phyloP scores from a whole-genome alignment of 208 protist species.

The Angomonas ambiguus region DNA sequence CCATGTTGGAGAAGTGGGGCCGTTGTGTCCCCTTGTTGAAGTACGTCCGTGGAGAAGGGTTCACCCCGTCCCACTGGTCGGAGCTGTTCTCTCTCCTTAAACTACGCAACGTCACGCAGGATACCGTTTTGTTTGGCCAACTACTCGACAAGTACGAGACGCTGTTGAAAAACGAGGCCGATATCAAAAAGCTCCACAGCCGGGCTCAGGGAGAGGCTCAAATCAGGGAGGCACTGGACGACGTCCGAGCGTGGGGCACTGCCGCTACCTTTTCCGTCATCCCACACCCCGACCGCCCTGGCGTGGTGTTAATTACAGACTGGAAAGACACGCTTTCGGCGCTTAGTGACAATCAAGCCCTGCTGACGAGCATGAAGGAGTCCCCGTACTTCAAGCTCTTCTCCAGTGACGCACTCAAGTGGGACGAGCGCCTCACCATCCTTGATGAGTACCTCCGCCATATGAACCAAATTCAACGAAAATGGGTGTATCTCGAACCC shows the following conservation, averaged over 20 bases:
- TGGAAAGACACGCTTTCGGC: conserved; percentile 96
- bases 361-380: conserved; percentile 96
- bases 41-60: conserved; percentile 94
- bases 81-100: conserved; percentile 89
- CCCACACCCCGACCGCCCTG: conserved; percentile 63
- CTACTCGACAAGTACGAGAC: conserved; percentile 77
- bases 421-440: conserved; percentile 89
- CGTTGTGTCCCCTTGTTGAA: conserved; percentile 86
- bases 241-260: conserved; percentile 91
- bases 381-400: conserved; percentile 95
- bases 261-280: conserved; percentile 83
- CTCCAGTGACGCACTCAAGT: conserved; percentile 83
- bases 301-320: conserved; percentile 93
- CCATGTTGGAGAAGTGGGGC: conserved; percentile 81
- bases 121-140: conserved; percentile 89
- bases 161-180: conserved; percentile 70
- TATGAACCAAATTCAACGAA: conserved; percentile 97
- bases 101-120: conserved; percentile 74
- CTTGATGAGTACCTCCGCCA: conserved; percentile 91
- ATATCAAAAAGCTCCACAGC: conserved; percentile 92
- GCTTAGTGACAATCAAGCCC: conserved; percentile 95
- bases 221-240: conserved; percentile 94
- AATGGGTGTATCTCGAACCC: conserved; percentile 98
- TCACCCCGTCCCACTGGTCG: conserved; percentile 94
- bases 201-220: conserved; percentile 95